Percentiles rank a stretch among this genome's conserved stretches.
phyloP scores from a whole-genome alignment of 495 filamentous ascomycete genomes.

The Annulohypoxylon stygium region DNA sequence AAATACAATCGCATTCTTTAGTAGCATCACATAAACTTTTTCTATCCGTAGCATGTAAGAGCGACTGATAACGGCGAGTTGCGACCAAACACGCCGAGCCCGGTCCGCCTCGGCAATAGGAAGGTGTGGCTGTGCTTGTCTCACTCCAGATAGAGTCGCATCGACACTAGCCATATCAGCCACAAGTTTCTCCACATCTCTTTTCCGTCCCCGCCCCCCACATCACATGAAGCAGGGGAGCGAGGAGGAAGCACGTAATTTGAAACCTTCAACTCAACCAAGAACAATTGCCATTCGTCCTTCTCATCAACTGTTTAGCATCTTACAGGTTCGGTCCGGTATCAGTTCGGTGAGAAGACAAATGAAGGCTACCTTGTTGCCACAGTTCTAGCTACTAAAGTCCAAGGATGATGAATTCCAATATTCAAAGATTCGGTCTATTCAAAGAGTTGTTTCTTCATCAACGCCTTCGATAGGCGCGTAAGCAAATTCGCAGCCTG shows the following conservation, averaged over 20 bases:
- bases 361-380: too few relatives aligned
- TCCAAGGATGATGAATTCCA: background rate
- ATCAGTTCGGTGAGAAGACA: too few relatives aligned
- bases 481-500: background rate
- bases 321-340: background rate
- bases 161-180: background rate
- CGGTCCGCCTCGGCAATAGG: conserved; percentile 43
- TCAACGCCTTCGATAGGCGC: background rate
- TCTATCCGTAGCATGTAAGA: conserved; percentile 1
- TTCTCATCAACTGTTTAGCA: background rate
- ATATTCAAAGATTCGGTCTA: background rate
- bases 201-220: background rate
- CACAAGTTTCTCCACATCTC: background rate
- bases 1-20: conserved; percentile 39
- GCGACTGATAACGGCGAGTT: conserved; percentile 18
- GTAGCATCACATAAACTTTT: conserved; percentile 34
- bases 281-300: background rate
- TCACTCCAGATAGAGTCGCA: background rate
- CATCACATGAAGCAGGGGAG: background rate
- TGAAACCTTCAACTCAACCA: background rate
- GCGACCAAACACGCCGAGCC: conserved; percentile 22
- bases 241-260: too few relatives aligned
- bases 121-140: conserved; percentile 30
- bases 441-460: background rate
- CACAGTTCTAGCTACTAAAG: background rate